Percentiles rank a stretch among this genome's conserved stretches.
phyloP scores from a whole-genome alignment of 768 basidiomycete species.

The Russula abietina region DNA sequence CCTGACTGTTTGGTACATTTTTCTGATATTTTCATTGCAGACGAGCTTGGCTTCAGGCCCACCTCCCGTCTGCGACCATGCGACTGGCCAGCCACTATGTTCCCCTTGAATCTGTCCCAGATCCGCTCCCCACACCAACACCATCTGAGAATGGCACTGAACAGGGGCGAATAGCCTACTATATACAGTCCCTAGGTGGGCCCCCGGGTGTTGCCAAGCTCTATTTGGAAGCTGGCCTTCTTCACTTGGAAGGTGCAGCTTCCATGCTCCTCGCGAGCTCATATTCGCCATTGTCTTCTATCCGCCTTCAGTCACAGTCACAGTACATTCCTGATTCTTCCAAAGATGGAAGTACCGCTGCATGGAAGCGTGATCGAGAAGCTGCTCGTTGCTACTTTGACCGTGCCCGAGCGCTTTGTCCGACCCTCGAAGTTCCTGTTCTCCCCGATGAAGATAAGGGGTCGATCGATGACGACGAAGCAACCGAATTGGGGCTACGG shows the following conservation, averaged over 20 bases:
- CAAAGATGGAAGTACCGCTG: constrained; percentile 50
- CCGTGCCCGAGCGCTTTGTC: constrained; percentile 53
- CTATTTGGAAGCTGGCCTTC: constrained; percentile 70
- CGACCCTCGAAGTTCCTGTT: constrained; percentile 62
- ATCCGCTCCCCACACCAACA: constrained; percentile 9
- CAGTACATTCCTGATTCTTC: constrained; percentile 13
- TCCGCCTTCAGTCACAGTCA: constrained; percentile 49
- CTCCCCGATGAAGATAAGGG: constrained; percentile 44
- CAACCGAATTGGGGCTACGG: constrained; percentile 41
- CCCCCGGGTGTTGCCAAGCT: constrained; percentile 61
- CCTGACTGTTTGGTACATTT: background rate
- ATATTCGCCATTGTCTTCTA: constrained; percentile 70
- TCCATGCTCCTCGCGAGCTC: constrained; percentile 65
- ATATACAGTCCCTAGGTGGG: constrained; percentile 62
- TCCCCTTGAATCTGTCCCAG: constrained; percentile 42
- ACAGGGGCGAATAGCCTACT: constrained; percentile 54
- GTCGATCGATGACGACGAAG: constrained; percentile 29
- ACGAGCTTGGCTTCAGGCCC: constrained; percentile 77
- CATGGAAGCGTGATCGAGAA: constrained; percentile 70
- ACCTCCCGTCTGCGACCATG: constrained; percentile 69
- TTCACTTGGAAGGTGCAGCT: constrained; percentile 78
- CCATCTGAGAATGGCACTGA: constrained; percentile 35
- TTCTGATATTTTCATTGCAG: constrained; percentile 34
- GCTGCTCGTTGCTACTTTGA: constrained; percentile 68
- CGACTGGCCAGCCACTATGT: constrained; percentile 70